Percentiles rank a stretch among this genome's conserved stretches.
Evolutionary conservation across 306 rosid genomes (phyloP).

Genomic region (Ammopiptanthus mongolicus): DNA sequence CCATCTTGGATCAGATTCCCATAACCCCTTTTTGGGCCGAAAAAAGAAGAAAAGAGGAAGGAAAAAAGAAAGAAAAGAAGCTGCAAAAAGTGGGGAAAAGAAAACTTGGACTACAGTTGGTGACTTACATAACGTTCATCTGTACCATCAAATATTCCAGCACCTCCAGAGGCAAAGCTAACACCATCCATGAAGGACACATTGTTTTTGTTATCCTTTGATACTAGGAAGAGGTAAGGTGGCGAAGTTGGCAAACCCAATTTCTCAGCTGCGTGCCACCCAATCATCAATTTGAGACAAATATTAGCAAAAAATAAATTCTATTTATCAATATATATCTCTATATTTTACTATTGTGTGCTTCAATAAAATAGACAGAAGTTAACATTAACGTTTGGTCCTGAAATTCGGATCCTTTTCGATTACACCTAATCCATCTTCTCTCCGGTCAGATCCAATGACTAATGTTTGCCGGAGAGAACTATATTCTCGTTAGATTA

Average conservation of each 20-base stretch:
- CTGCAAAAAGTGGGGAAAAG: not conserved
- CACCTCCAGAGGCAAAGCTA: slow-evolving; percentile 89
- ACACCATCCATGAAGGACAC: slow-evolving; percentile 44
- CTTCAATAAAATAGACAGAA: not conserved
- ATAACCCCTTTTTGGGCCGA: not conserved
- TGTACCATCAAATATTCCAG: slow-evolving; percentile 72
- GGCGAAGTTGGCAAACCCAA: slow-evolving; percentile 62
- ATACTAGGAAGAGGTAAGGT: slow-evolving; percentile 54
- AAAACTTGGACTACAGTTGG: too few species aligned
- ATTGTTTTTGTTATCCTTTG: slow-evolving; percentile 29
- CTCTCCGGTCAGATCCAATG: too few species aligned
- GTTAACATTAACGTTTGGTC: not conserved
- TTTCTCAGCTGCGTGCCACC: slow-evolving; percentile 56
- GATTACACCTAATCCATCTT: too few species aligned
- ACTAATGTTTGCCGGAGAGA: too few species aligned
- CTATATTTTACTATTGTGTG: not conserved
- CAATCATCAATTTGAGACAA: not conserved
- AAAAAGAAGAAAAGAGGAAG: not conserved
- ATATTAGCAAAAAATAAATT: not conserved
- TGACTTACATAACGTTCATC: slow-evolving; percentile 11
- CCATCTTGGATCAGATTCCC: not conserved
- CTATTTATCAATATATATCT: not conserved
- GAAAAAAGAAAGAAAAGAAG: not conserved
- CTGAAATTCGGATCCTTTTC: too few species aligned
- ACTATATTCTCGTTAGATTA: too few species aligned